Evolutionary conservation across 1,139 yeast genomes (phyloP).

Genomic region (Yamadazyma songkhlaensis): DNA sequence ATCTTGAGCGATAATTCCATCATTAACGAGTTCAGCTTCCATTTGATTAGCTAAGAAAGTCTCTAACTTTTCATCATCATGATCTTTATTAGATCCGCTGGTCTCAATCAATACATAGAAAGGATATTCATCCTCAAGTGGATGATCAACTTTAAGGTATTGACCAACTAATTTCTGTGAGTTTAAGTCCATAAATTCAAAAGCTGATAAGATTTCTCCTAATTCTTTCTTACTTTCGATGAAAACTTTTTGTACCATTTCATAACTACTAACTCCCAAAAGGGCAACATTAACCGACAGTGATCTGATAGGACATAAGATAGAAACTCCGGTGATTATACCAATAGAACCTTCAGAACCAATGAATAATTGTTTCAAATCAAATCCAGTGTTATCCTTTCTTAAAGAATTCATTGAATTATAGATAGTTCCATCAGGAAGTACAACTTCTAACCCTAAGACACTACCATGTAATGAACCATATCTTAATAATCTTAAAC

Average conservation of each 20-base stretch:
- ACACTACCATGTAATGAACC: slow-evolving; percentile 94
- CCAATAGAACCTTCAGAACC: slow-evolving; percentile 95
- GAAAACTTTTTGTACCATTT: slow-evolving; percentile 79
- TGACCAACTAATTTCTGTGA: slow-evolving; percentile 66
- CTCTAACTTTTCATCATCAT: slow-evolving; percentile 77
- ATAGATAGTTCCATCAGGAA: slow-evolving; percentile 84
- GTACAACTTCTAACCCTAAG: slow-evolving; percentile 85
- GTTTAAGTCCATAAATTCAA: slow-evolving; percentile 87
- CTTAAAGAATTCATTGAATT: slow-evolving; percentile 79
- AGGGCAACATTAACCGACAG: slow-evolving; percentile 85
- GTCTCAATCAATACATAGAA: slow-evolving; percentile 92
- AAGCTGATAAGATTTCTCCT: slow-evolving; percentile 85
- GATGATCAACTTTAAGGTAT: slow-evolving; percentile 60
- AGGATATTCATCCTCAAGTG: slow-evolving; percentile 78
- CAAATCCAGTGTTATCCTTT: slow-evolving; percentile 94
- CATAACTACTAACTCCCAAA: slow-evolving; percentile 78
- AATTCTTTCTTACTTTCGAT: slow-evolving; percentile 75
- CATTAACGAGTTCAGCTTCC: slow-evolving; percentile 80
- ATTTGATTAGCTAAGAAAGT: slow-evolving; percentile 76
- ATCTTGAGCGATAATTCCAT: slow-evolving; percentile 95
- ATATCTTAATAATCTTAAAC: slow-evolving; percentile 79
- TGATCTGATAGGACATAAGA: slow-evolving; percentile 91
- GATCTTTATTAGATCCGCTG: slow-evolving; percentile 87
- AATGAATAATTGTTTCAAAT: slow-evolving; percentile 84
- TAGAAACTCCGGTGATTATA: slow-evolving; percentile 83